A percentile compares a stretch with the other conserved stretches of the same genome.
Conservation (phyloP, 2,329 filamentous ascomycete species). For the Thelonectria discophora region DNA sequence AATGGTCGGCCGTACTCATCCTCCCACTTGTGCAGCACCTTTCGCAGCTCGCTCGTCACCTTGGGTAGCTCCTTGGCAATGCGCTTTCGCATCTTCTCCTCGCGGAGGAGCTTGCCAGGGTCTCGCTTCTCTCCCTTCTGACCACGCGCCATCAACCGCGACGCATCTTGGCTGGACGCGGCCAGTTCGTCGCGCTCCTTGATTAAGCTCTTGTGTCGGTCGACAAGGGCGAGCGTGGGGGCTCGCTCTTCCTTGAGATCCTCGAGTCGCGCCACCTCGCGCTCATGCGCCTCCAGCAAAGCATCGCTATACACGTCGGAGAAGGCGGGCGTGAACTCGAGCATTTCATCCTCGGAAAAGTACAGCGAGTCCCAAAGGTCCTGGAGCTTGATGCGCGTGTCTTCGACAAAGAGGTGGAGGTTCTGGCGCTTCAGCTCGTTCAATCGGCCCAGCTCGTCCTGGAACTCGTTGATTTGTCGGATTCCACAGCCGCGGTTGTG, state of each 20-base stretch:
- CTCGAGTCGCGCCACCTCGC: conserved; percentile 85
- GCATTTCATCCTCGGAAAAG: conserved; percentile 98
- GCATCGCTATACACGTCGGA: conserved; percentile 98
- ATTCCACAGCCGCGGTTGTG: conserved; percentile 90
- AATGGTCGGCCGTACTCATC: conserved; percentile 95
- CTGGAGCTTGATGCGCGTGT: conserved; percentile 88
- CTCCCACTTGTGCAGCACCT: conserved; percentile 86
- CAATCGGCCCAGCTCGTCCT: conserved; percentile 85
- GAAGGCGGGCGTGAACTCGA: conserved; percentile 96
- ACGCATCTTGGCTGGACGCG: conserved; percentile 94
- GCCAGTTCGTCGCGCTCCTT: conserved; percentile 87
- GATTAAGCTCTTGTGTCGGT: conserved; percentile 83
- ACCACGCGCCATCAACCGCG: conserved; percentile 88
- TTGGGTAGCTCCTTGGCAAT: conserved; percentile 97
- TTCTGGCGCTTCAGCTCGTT: conserved; percentile 97
- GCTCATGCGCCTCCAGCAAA: conserved; percentile 91
- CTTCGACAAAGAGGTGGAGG: conserved; percentile 93
- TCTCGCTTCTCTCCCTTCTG: conserved; percentile 95
- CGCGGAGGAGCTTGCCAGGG: conserved; percentile 88
- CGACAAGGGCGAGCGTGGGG: conserved; percentile 82
- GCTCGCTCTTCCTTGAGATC: conserved; percentile 85
- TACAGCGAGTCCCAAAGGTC: conserved; percentile 95
- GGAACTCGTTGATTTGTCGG: conserved; percentile 93
- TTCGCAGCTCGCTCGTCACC: conserved; percentile 83
- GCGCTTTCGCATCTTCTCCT: conserved; percentile 98